Conservation (phyloP, 2,329 filamentous ascomycete genomes). For the Nemania sp. region DNA sequence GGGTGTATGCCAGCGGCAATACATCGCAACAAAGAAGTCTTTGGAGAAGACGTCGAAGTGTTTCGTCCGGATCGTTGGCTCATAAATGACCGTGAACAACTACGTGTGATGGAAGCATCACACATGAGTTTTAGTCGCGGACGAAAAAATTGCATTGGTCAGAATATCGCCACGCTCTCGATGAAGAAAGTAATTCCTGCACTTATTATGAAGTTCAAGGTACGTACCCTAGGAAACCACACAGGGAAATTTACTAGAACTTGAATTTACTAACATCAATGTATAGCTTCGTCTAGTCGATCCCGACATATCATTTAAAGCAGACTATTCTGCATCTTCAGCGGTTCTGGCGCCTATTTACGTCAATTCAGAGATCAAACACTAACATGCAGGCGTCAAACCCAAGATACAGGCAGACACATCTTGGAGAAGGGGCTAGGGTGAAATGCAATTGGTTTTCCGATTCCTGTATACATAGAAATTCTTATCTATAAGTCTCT, state of each 20-base stretch:
- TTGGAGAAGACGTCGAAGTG: constrained; percentile 27
- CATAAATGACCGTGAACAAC: constrained; percentile 26
- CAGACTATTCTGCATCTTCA: constrained; percentile 23
- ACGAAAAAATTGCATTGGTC: constrained; percentile 29
- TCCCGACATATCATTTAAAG: constrained; percentile 22
- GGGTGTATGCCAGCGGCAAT: constrained; percentile 29
- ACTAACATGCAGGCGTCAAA: background rate
- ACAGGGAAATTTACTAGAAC: background rate
- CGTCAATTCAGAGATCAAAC: constrained; percentile 20
- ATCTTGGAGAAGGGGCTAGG: background rate
- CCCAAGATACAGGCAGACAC: background rate
- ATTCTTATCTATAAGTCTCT: too few species aligned
- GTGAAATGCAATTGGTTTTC: background rate
- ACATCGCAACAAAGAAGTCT: constrained; percentile 25
- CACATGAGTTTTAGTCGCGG: constrained; percentile 36
- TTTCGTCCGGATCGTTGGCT: constrained; percentile 35
- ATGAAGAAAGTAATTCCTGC: constrained; percentile 35
- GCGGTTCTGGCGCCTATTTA: constrained; percentile 22
- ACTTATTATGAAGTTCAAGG: constrained; percentile 32
- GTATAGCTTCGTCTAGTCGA: constrained; percentile 26
- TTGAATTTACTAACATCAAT: constrained; percentile 12
- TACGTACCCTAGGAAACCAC: constrained; percentile 12
- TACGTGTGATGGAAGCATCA: constrained; percentile 32
- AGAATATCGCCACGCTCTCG: constrained; percentile 32
- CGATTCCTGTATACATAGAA: too few species aligned